Base-by-base conservation (phyloP, 2,329 filamentous ascomycete species). In the Fusarium tanahbumbuense region DNA sequence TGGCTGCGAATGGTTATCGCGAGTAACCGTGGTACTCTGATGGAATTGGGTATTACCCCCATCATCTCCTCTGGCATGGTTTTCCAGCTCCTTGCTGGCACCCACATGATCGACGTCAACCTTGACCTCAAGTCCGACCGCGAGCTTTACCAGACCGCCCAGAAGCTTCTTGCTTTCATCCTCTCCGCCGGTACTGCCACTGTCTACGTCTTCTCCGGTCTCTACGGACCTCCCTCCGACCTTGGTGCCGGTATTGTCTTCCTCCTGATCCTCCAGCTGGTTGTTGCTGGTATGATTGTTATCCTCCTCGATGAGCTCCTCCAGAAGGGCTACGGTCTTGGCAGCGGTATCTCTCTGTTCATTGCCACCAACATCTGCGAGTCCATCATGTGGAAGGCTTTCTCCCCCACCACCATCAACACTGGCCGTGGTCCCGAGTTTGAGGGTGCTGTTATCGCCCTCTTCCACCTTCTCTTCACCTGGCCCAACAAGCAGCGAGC, bases 321-420 rank as follows among this genome's bases (percentile, higher is more conserved):
- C 77, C 97, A 99, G 86, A 99, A 99, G 90, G 96, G 96, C 75
- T 99, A 99, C 79, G 96, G 96, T 83, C 92, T 99, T 72, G 96
- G 96, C 83, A 97, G 93, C 80, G 96, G 96, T 85, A 99, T 99
- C 82, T 98, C 95, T 49, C 92, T 99, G 72, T 99, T 99, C 89
- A 99, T 99, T 81, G 96, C 96, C 75, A 99, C 96, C 86, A 98
- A 98, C 89, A 98, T 99, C 79, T 99, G 96, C 93, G 96, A 99
- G 88, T 98, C 95, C 61, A 99, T 99, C 83, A 92, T 99, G 86
- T 99, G 96, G 96, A 98, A 98, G 89, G 96, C 97, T 55, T 98
- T 99, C 88, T 98, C 95, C 56, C 97, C 97, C 60, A 98, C 94
- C 66, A 98, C 96, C 80, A 97, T 98, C 86, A 99, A 99, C 89